Percentiles rank a stretch among this genome's conserved stretches.
phyloP scores from a whole-genome alignment of 2,329 filamentous ascomycete genomes.

The Aspergillus hortae region DNA sequence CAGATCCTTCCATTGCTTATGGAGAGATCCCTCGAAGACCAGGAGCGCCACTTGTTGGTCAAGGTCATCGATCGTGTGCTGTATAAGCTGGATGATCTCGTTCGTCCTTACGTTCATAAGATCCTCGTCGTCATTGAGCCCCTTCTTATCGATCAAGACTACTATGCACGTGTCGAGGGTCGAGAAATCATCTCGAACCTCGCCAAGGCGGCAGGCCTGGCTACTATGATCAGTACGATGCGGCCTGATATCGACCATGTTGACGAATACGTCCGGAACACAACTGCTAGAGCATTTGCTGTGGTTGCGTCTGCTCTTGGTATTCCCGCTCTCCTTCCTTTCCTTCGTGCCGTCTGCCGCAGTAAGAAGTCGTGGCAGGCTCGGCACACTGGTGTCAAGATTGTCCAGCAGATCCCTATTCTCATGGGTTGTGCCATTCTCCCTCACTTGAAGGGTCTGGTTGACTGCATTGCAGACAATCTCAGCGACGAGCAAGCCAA shows the following conservation, averaged over 20 bases:
- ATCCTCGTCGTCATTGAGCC: conserved; percentile 98
- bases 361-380: conserved; percentile 99
- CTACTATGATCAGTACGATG: conserved; percentile 99
- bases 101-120: conserved; percentile 95
- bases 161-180: conserved; percentile 96
- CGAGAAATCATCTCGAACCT: conserved; percentile 98
- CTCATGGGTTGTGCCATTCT: conserved; percentile 97
- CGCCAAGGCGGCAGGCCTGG: conserved; percentile 90
- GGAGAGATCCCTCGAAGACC: conserved; percentile 97
- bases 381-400: conserved; percentile 96
- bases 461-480: conserved; percentile 94
- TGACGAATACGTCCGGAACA: conserved; percentile 97
- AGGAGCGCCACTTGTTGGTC: conserved; percentile 95
- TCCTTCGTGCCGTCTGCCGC: conserved; percentile 90
- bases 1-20: conserved; percentile 95
- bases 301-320: conserved; percentile 95
- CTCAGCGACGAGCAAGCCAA: conserved; percentile 98
- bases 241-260: conserved; percentile 97
- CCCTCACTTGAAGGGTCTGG: conserved; percentile 89
- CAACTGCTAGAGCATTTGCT: conserved; percentile 92
- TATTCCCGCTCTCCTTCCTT: conserved; percentile 90
- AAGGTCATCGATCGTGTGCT: conserved; percentile 98
- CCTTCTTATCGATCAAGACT: conserved; percentile 98
- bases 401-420: conserved; percentile 97
- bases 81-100: conserved; percentile 96